These are phyloP conservation scores for Desmodesmus armatus DNA, from an alignment of 139 green algal genomes.

Conservation along the genomic window DNA sequence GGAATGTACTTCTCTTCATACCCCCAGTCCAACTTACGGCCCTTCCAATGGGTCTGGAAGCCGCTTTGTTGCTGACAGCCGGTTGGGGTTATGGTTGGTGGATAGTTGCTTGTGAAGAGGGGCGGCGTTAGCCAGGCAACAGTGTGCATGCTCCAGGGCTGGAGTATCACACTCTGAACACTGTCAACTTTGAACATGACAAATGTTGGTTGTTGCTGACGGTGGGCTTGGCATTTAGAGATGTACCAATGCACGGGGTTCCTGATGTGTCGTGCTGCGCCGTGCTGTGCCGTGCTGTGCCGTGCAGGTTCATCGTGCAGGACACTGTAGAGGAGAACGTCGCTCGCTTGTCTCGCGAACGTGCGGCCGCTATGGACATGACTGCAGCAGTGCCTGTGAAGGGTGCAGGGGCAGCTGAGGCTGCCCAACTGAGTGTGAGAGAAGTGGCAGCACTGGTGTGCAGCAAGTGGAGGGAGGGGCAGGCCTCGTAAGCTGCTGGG, in stretches of 20 bases:
- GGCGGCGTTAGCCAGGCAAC: not conserved
- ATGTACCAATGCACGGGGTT: not conserved
- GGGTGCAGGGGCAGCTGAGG: not conserved
- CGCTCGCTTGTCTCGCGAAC: constrained; percentile 52
- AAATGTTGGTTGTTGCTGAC: not conserved
- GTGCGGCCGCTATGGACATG: constrained; percentile 66
- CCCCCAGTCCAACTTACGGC: too few relatives aligned
- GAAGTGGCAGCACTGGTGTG: constrained; percentile 39
- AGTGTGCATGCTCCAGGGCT: not conserved
- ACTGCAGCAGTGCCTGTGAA: constrained; percentile 36
- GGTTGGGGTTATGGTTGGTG: not conserved
- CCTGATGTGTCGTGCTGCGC: not conserved
- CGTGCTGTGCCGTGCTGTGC: not conserved
- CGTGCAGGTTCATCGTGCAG: constrained; percentile 74
- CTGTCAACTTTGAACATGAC: not conserved
- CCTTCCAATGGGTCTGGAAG: too few relatives aligned
- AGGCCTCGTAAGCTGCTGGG: not conserved
- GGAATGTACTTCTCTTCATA: not conserved
- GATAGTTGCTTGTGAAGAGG: not conserved
- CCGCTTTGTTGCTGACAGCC: too few relatives aligned
- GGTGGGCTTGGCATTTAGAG: not conserved
- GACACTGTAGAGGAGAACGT: constrained; percentile 90
- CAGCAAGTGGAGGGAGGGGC: constrained; percentile 16
- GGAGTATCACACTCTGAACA: not conserved
- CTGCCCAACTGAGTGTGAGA: constrained; percentile 7